Evolutionary conservation across 441 rosid species (phyloP).

Genomic region (Eutrema salsugineum): DNA sequence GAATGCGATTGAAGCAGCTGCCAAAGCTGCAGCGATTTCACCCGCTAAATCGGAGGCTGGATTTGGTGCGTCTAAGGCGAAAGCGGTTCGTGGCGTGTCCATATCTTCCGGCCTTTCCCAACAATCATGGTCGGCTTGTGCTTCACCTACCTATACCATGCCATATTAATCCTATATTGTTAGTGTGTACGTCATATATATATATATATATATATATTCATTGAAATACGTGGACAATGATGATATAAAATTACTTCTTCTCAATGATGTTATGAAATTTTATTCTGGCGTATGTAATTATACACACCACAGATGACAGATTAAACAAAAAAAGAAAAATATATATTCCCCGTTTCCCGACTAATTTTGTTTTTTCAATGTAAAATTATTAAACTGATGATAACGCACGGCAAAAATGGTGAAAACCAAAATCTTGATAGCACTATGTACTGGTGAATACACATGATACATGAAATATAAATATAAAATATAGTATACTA

Average conservation of each 20-base stretch:
- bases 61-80: constrained; percentile 27
- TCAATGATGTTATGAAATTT: background rate
- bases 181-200: background rate
- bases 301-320: background rate
- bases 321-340: background rate
- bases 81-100: constrained; percentile 46
- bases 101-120: constrained; percentile 52
- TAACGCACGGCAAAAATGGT: background rate
- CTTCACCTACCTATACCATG: constrained; percentile 36
- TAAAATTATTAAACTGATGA: background rate
- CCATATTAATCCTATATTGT: background rate
- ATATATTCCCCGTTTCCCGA: background rate
- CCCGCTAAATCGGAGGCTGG: constrained; percentile 45
- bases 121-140: constrained; percentile 35
- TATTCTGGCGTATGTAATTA: background rate
- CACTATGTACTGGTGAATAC: background rate
- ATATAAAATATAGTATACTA: background rate
- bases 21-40: constrained; percentile 45
- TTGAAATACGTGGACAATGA: background rate
- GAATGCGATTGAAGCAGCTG: constrained; percentile 43
- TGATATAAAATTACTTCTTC: background rate
- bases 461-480: too few species aligned
- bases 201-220: too few species aligned
- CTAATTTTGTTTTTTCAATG: background rate
- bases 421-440: background rate